A percentile compares a stretch with the other conserved stretches of the same genome.
Evolutionary conservation across 768 basidiomycete species (phyloP).

Genomic region (Podaxis sp.): DNA sequence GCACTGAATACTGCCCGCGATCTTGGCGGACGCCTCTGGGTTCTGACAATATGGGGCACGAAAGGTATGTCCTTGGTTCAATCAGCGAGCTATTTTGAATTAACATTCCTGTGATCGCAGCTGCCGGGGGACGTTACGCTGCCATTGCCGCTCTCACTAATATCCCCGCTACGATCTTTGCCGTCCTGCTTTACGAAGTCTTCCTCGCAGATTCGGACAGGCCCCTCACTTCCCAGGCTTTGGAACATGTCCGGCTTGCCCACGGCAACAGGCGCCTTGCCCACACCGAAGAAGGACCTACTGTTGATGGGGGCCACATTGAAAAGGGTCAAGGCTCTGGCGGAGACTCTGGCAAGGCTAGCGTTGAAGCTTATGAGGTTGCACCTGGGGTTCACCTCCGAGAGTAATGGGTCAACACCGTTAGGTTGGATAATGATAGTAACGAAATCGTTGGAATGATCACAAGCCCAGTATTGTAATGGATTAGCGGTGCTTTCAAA

Average conservation of each 20-base stretch:
- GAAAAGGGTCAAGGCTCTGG: not conserved
- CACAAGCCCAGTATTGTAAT: too few species aligned
- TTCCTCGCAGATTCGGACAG: constrained; percentile 47
- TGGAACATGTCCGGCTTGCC: not conserved
- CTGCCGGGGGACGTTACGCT: constrained; percentile 53
- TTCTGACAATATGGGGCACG: constrained; percentile 58
- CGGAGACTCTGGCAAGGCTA: not conserved
- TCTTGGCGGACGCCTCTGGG: constrained; percentile 60
- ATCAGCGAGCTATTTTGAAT: not conserved
- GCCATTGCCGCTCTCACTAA: constrained; percentile 66
- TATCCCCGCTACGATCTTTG: constrained; percentile 61
- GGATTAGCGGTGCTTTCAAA: not conserved
- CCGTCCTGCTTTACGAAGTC: constrained; percentile 50
- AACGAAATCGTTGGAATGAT: not conserved
- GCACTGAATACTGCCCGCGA: constrained; percentile 69
- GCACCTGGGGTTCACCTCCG: not conserved
- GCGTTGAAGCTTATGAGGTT: constrained; percentile 1
- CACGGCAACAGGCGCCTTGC: constrained; percentile 12
- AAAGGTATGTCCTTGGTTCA: constrained; percentile 26
- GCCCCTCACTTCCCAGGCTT: not conserved
- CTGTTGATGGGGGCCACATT: not conserved
- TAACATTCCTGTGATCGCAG: constrained; percentile 22
- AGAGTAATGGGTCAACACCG: not conserved
- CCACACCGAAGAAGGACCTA: not conserved
- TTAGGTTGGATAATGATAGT: not conserved